These are phyloP conservation scores for Talaromyces sp. DNA, from an alignment of 2,329 filamentous ascomycete species.

Conservation along the genomic window DNA sequence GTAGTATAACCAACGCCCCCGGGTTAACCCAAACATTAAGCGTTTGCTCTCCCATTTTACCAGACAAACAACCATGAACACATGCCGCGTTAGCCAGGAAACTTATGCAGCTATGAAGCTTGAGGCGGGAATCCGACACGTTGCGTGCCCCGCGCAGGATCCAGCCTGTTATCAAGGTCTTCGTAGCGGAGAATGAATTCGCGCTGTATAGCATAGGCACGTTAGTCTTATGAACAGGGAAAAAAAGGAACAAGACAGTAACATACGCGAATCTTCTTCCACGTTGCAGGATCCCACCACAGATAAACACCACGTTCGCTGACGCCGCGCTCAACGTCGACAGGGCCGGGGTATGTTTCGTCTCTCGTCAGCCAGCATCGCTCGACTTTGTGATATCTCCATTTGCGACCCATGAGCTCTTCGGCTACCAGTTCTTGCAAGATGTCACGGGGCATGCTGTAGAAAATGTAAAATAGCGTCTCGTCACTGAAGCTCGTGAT, in stretches of 20 bases:
- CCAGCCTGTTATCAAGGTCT: constrained; percentile 43
- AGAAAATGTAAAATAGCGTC: constrained; percentile 65
- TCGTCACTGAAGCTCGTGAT: constrained; percentile 57
- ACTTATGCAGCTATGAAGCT: constrained; percentile 21
- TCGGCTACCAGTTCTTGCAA: constrained; percentile 60
- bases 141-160: constrained; percentile 30
- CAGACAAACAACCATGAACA: constrained; percentile 10
- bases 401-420: constrained; percentile 52
- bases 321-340: constrained; percentile 42
- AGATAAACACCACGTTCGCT: constrained; percentile 48
- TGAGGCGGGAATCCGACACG: constrained; percentile 32
- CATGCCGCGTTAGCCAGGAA: constrained; percentile 10
- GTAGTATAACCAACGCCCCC: constrained; percentile 5
- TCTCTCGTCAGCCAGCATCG: constrained; percentile 48
- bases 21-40: constrained; percentile 3
- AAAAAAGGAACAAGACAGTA: not conserved
- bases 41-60: constrained; percentile 9
- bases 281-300: constrained; percentile 44
- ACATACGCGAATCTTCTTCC: constrained; percentile 46
- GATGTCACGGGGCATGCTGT: constrained; percentile 59
- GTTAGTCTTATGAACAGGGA: constrained; percentile 5
- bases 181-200: constrained; percentile 46
- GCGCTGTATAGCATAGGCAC: constrained; percentile 22
- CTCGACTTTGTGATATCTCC: constrained; percentile 49
- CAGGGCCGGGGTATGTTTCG: constrained; percentile 41